These are phyloP conservation scores for Mucor racemosus DNA, from an alignment of 371 early-diverging fungal species.

Conservation along the genomic window DNA sequence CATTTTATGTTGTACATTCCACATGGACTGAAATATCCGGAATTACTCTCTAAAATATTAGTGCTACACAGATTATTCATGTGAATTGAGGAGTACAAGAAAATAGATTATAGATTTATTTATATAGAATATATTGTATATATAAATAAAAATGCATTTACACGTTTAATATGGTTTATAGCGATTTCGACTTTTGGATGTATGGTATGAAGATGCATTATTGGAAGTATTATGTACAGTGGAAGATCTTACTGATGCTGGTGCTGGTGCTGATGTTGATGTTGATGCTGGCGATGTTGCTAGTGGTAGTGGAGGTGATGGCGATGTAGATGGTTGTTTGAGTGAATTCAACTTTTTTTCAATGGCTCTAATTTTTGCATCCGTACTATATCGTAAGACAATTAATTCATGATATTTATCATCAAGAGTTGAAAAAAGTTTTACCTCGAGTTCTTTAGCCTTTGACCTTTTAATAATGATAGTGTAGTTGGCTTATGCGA, in stretches of 20 bases:
- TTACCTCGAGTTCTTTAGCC: constrained; percentile 53
- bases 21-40: background rate
- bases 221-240: background rate
- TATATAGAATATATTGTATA: background rate
- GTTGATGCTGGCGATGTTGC: background rate
- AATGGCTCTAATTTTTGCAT: constrained; percentile 67
- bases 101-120: background rate
- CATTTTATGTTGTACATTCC: background rate
- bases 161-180: background rate
- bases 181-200: background rate
- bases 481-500: constrained; percentile 38
- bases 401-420: background rate
- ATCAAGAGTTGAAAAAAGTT: background rate
- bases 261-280: background rate
- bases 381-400: constrained; percentile 40
- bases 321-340: background rate
- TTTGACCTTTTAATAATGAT: constrained; percentile 44
- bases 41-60: background rate
- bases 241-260: too few relatives aligned
- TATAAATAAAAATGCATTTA: background rate
- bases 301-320: background rate
- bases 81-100: constrained; percentile 3
- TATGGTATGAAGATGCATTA: background rate
- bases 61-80: constrained; percentile 4
- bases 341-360: constrained; percentile 54